Base-by-base conservation (phyloP, 1,139 yeast genomes). In the Blastobotrys arbuscula region DNA sequence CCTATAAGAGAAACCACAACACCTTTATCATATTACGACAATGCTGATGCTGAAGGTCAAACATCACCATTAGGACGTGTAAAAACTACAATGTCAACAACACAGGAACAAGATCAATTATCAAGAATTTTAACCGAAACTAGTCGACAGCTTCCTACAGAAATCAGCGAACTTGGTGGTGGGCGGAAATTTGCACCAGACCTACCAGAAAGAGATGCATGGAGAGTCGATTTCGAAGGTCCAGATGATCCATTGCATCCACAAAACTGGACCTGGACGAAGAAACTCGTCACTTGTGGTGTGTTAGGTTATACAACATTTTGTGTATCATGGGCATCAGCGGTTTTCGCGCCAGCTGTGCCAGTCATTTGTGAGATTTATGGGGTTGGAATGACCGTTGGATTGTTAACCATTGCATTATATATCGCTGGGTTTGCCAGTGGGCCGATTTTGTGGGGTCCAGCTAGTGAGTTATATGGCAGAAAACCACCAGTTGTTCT, bases 381-480 rank as follows among this genome's bases (percentile, higher is more conserved):
- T 51, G 56, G 59, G 37, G 64, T 67, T 3, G 62, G 67, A 2
- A 44, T 47, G 10, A 66, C 60, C 2, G 67, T 64, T 1, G 73
- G 55, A 9, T 48, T 5, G 54, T 71, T 86, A 35, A 84, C 86
- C 44, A 74, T 84, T 10, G 78, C 95, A 0, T 70, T 86, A 23
- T 87, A 77, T 59, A 92, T 87, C 18, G 60, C 82, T 39, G 95
- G 95, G n/a, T 86, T 84, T 65, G 95, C 95, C 0, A 75, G 84
- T 0, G 95, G 95, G 15, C 95, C 95, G 3, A 71, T 85, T 36
- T 57, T 84, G 24, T 86, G 86, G 81, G 95, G 90, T 16, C 95
- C 95, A 3, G 62, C 84, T 44, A 81, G 89, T 8, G 95, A 84
- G 64, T 62, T 84, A 44, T 81, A 74, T 56, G 95, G 96, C 44